Evolutionary conservation across 805 yeast genomes (phyloP).

Genomic region (Ogataea ganodermae): DNA sequence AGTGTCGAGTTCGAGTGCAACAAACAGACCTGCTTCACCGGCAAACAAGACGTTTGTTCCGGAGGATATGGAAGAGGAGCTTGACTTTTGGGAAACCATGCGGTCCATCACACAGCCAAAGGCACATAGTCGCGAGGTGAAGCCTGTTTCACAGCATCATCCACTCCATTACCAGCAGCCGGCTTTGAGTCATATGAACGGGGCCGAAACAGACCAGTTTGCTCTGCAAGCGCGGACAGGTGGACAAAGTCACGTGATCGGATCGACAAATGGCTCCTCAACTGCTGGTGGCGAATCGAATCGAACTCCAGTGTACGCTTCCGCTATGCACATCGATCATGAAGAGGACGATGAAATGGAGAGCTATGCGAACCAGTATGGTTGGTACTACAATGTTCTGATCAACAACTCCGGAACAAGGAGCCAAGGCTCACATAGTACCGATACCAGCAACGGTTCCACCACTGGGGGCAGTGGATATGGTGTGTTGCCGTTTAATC

Average conservation of each 20-base stretch:
- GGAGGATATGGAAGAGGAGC: slow-evolving; percentile 61
- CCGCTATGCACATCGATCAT: slow-evolving; percentile 18
- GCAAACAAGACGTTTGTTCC: slow-evolving; percentile 18
- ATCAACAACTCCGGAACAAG: slow-evolving; percentile 21
- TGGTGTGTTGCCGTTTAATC: slow-evolving; percentile 35
- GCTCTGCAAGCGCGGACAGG: not conserved
- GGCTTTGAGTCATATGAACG: slow-evolving; percentile 9
- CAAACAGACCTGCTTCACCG: slow-evolving; percentile 18
- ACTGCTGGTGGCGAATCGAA: slow-evolving; percentile 9
- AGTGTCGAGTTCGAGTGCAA: slow-evolving; percentile 1
- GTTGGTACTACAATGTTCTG: slow-evolving; percentile 36
- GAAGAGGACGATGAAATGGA: slow-evolving; percentile 37
- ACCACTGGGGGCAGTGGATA: slow-evolving; percentile 20
- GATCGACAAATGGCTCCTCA: not conserved
- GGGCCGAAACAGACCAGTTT: slow-evolving; percentile 2
- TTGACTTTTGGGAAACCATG: slow-evolving; percentile 74
- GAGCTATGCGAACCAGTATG: slow-evolving; percentile 36
- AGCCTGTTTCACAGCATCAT: slow-evolving; percentile 57
- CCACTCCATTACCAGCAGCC: slow-evolving; percentile 46
- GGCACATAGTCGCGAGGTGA: slow-evolving; percentile 24
- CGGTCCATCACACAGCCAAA: slow-evolving; percentile 52
- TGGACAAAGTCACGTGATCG: not conserved
- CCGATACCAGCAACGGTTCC: slow-evolving; percentile 9
- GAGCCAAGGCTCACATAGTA: slow-evolving; percentile 1
- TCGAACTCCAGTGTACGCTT: not conserved